Evolutionary conservation across 2,329 filamentous ascomycete species (phyloP).

Genomic region (Neonectria ditissima): DNA sequence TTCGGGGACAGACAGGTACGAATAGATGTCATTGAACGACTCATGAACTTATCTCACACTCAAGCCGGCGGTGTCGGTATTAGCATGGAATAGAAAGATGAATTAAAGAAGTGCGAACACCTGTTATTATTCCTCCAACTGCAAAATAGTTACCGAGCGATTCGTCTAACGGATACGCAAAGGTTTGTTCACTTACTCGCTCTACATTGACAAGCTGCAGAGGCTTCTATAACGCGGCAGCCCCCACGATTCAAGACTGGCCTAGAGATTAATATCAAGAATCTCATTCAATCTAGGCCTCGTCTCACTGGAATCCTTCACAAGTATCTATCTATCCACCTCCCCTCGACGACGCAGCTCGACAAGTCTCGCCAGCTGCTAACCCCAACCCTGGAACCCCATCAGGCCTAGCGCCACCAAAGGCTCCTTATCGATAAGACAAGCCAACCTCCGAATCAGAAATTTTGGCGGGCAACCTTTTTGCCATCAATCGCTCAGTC

Average conservation of each 20-base stretch:
- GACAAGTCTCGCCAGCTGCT: neutral
- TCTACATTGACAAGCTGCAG: too few relatives aligned
- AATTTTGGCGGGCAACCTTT: constrained; percentile 48
- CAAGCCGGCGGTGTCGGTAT: neutral
- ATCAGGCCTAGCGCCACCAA: constrained; percentile 33
- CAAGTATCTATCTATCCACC: neutral
- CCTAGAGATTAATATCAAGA: neutral
- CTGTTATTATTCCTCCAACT: neutral
- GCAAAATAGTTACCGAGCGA: neutral
- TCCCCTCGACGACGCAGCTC: neutral
- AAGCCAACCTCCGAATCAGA: constrained; percentile 40
- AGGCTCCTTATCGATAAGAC: constrained; percentile 50
- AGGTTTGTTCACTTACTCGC: neutral
- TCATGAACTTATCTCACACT: neutral
- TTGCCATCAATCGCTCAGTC: constrained; percentile 1
- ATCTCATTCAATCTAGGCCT: neutral
- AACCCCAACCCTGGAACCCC: constrained; percentile 44
- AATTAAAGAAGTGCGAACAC: neutral
- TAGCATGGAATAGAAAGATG: neutral
- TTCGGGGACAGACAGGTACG: neutral
- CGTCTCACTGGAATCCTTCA: neutral
- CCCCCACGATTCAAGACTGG: neutral
- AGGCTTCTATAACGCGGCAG: neutral
- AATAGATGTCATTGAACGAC: neutral
- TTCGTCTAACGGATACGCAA: neutral